Evolutionary conservation across 176 grass and related monocot species (phyloP), one percentile per base, ranked within the genome.

Genomic region (Lolium multiflorum): DNA sequence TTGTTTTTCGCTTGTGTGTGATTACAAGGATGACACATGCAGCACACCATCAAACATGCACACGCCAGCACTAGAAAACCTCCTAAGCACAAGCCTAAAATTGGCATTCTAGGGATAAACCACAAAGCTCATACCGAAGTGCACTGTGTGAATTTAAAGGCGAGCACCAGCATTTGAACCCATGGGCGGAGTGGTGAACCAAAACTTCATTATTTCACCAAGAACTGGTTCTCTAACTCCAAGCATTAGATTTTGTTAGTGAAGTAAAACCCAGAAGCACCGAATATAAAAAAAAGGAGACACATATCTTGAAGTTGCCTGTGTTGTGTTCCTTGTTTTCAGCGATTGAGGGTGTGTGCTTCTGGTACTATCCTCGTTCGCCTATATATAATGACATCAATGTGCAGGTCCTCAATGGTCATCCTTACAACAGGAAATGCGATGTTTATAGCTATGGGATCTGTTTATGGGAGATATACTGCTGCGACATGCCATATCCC

Each of bases 371-470:
- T 60, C 21, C 51, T 65, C n/a, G 72, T 49, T 67, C 31, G 18
- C 14, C 73, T 86, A 83, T 68, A 31, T 76, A 80, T 78, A 54
- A 74, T 74, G 52, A 17, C 84, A 73, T 89, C 18, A 70, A 28
- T 50, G 21, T 76, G 20, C 94, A 99, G 97, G 97, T 99, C 87
- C 97, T 99, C 50, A 99, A 99, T 24, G 97, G 97, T 18, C 88
- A 83, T 69, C 85, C 97, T 87, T 99, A 99, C 88, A 99, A 99
- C 61, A 88, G 94, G 71, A 99, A 99, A 88, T 99, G 97, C 47
- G 97, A 99, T 77, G 97, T 99, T 35, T 99, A 99, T 88, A 99
- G 97, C 80, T 99, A 94, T 48, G 97, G 97, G 26, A 97, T 99
- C 83, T 97, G 97, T 70, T 78, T 99, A 64, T 99, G 97, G 97